These are phyloP conservation scores for Dactylellina drechsleri DNA, from an alignment of 2,329 filamentous ascomycete genomes.

Conservation along the genomic window DNA sequence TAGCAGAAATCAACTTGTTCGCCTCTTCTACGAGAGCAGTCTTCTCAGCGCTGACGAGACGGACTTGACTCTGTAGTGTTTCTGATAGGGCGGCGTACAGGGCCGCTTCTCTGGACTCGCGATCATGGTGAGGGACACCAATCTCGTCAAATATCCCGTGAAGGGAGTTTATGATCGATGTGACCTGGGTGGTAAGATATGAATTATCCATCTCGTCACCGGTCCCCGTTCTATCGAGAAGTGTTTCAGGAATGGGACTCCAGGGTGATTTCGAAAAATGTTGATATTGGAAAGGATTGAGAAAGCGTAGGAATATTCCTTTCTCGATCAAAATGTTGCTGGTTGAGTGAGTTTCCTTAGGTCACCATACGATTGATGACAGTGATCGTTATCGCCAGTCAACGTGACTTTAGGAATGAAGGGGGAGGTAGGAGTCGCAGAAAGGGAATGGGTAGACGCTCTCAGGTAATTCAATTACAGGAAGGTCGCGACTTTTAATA, in stretches of 20 bases:
- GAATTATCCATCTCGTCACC: constrained; percentile 49
- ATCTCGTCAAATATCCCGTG: constrained; percentile 98
- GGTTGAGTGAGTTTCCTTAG: not conserved
- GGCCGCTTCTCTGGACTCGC: constrained; percentile 88
- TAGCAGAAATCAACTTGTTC: constrained; percentile 81
- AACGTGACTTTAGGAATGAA: constrained; percentile 42
- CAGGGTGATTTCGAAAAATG: not conserved
- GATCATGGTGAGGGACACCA: constrained; percentile 90
- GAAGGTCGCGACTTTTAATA: not conserved
- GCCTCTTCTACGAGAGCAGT: constrained; percentile 90
- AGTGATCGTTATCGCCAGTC: constrained; percentile 14
- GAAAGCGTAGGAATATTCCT: not conserved
- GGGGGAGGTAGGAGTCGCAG: not conserved
- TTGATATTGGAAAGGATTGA: not conserved
- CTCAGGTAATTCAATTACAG: not conserved
- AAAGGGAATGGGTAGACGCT: constrained; percentile 4
- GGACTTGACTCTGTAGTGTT: constrained; percentile 88
- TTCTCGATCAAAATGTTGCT: constrained; percentile 4
- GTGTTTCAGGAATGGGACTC: constrained; percentile 21
- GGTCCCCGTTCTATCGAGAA: constrained; percentile 19
- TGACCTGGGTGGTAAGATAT: constrained; percentile 52
- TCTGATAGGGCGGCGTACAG: constrained; percentile 92
- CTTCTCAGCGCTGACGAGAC: constrained; percentile 86
- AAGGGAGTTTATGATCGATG: constrained; percentile 63
- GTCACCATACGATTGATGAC: constrained; percentile 21